These are phyloP conservation scores for Trichophaea hybrida DNA, from an alignment of 2,329 filamentous ascomycete species.

Conservation along the genomic window DNA sequence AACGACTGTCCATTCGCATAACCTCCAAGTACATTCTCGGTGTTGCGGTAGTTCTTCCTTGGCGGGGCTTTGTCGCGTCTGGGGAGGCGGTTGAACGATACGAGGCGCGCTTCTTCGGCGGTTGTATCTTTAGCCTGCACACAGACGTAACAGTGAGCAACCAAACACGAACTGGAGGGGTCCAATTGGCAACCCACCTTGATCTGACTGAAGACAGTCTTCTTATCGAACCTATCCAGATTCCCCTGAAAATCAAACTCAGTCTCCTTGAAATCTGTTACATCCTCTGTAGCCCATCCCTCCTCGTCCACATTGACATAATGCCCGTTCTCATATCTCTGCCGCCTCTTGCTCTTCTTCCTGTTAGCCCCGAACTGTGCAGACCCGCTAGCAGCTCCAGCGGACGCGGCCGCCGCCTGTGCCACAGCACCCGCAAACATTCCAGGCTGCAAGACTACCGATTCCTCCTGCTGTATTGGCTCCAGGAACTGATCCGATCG, in stretches of 20 bases:
- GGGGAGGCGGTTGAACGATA: constrained; percentile 64
- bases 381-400: not conserved
- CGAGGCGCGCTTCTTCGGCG: constrained; percentile 79
- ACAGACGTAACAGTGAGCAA: not conserved
- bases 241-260: constrained; percentile 90
- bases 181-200: constrained; percentile 11
- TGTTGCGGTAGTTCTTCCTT: constrained; percentile 82
- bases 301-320: constrained; percentile 43
- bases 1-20: constrained; percentile 32
- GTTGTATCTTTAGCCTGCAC: constrained; percentile 64
- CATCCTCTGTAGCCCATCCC: constrained; percentile 91
- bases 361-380: constrained; percentile 9
- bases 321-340: constrained; percentile 25
- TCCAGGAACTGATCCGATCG: not conserved
- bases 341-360: constrained; percentile 34
- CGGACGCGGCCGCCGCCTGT: constrained; percentile 6
- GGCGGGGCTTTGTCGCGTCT: constrained; percentile 50
- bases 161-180: not conserved
- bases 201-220: constrained; percentile 79
- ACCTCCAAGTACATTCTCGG: constrained; percentile 72
- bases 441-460: constrained; percentile 10
- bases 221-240: constrained; percentile 89
- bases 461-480: constrained; percentile 10
- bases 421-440: constrained; percentile 19
- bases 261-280: constrained; percentile 80